Base-by-base conservation (phyloP, 2,329 filamentous ascomycete genomes). In the Colletotrichum caudatum region DNA sequence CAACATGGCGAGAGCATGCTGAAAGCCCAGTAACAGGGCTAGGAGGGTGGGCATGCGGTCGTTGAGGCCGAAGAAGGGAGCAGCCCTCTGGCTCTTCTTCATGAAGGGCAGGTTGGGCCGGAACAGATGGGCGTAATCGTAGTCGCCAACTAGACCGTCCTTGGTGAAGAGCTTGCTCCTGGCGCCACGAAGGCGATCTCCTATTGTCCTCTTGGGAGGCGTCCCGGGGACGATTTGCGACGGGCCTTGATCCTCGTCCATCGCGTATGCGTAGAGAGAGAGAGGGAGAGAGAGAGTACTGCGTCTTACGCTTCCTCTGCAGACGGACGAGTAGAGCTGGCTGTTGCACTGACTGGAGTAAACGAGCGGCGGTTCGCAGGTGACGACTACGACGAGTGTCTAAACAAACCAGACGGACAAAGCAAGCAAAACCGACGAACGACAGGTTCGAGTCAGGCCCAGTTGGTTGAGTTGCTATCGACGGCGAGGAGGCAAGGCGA, bases 41-140 rank as follows among this genome's bases (percentile, higher is more conserved):
- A 96, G 83, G 9, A 95, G 78, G 11, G 95, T 88, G 5, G 93
- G 93, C 87, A 96, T 93, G 67, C 83, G 84, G 80, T 95, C 92
- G 76, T 95, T 88, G 50, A 95, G 89, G n/a, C 93, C 93, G 77
- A 95, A 96, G 81, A 97, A 96, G 0, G 93, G 93, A 41, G 92
- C 89, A n/a, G 86, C 84, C 74, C 83, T 81, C 44, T 80, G 80
- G 6, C 83, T 77, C 79, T 88, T 89, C 78, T 88, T 90, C 86
- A 96, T 90, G 81, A 97, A 97, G 0, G 95, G 95, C 29, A 97
- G 82, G 75, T 93, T 94, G 1, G 90, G 93, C 29, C 84, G 90
- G 85, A 98, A 97, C 51, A 98, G 90, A 78, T 94, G 96, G 46
- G 81, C 93, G 87, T 98, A 98, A 86, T 98, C 93, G 81, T 98